A percentile compares a stretch with the other conserved stretches of the same genome.
These are phyloP conservation scores for Aegilops tauschii DNA, from an alignment of 176 grass and related monocot species.

Conservation along the genomic window DNA sequence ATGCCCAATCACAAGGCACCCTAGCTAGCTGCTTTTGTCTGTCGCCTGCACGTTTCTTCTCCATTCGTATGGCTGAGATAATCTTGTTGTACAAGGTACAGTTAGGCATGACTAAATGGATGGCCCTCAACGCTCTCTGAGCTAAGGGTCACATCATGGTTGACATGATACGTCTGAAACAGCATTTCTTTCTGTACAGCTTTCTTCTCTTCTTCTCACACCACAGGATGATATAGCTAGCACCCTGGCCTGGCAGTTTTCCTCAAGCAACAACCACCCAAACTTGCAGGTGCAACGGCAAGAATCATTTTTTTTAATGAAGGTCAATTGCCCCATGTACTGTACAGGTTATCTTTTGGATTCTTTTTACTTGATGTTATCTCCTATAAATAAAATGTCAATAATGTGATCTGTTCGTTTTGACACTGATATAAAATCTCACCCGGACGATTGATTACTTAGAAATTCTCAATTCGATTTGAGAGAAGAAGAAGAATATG, in stretches of 20 bases:
- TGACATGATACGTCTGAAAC: background rate
- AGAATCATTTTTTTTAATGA: background rate
- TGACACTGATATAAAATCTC: background rate
- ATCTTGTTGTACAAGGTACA: background rate
- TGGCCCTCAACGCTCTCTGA: background rate
- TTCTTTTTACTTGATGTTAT: background rate
- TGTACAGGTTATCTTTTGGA: background rate
- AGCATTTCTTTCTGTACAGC: background rate
- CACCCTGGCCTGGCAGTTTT: background rate
- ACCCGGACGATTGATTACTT: background rate
- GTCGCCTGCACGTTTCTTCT: background rate
- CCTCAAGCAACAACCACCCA: background rate
- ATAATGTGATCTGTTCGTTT: background rate
- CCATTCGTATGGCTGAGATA: slow-evolving; percentile 1
- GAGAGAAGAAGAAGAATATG: background rate
- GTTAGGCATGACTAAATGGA: slow-evolving; percentile 14
- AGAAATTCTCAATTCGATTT: background rate
- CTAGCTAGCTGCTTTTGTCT: background rate
- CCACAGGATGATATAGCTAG: background rate
- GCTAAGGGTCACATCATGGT: background rate
- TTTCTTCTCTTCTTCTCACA: background rate
- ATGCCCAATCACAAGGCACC: background rate
- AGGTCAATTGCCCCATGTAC: background rate
- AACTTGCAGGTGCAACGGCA: background rate
- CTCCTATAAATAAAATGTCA: background rate